A percentile compares a stretch with the other conserved stretches of the same genome.
Evolutionary conservation across 805 yeast genomes (phyloP).

Genomic region (Nakazawaea ambrosiae): DNA sequence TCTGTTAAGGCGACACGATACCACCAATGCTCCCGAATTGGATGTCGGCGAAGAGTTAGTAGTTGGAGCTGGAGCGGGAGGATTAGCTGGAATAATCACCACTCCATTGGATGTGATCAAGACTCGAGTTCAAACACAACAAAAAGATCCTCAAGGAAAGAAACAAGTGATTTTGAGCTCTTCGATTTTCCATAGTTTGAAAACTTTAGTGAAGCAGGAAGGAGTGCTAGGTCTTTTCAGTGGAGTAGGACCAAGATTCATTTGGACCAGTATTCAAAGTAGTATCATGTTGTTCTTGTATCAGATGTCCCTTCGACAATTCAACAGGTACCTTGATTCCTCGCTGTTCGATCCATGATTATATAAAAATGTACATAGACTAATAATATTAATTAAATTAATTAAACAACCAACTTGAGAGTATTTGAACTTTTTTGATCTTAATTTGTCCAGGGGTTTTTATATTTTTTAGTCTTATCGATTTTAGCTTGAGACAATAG

Average conservation of each 20-base stretch:
- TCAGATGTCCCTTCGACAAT: slow-evolving; percentile 62
- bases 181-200: slow-evolving; percentile 46
- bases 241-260: slow-evolving; percentile 94
- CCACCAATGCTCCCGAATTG: slow-evolving; percentile 33
- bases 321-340: slow-evolving; percentile 24
- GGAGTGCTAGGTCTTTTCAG: slow-evolving; percentile 78
- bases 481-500: too few relatives aligned
- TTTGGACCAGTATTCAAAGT: slow-evolving; percentile 95
- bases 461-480: too few relatives aligned
- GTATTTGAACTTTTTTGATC: too few relatives aligned
- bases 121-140: slow-evolving; percentile 89
- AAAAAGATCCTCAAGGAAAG: slow-evolving; percentile 19
- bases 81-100: slow-evolving; percentile 80
- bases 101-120: slow-evolving; percentile 91
- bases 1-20: slow-evolving; percentile 18
- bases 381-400: neutral
- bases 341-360: neutral
- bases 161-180: slow-evolving; percentile 23
- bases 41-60: slow-evolving; percentile 56
- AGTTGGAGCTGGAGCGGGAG: slow-evolving; percentile 96
- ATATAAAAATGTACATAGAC: slow-evolving; percentile 1
- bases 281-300: slow-evolving; percentile 88
- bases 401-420: too few relatives aligned
- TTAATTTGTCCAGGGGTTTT: too few relatives aligned
- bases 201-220: slow-evolving; percentile 57